Percentiles rank a stretch among this genome's conserved stretches.
These are phyloP conservation scores for Yamadazyma triangularis DNA, from an alignment of 1,139 yeast genomes.

Conservation along the genomic window DNA sequence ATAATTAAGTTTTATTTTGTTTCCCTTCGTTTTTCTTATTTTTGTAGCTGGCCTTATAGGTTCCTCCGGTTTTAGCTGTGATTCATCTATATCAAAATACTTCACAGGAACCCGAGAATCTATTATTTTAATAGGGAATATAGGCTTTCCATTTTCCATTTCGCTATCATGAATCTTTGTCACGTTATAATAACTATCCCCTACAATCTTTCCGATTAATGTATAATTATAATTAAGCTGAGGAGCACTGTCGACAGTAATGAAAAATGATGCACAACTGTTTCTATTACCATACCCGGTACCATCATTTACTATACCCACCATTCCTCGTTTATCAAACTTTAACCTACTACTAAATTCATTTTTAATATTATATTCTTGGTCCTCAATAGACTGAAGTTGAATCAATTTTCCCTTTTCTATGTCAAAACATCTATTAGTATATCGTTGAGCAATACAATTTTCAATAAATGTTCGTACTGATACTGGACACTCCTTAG, in stretches of 20 bases:
- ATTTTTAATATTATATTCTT: constrained; percentile 15
- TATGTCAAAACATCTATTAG: constrained; percentile 18
- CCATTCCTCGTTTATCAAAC: constrained; percentile 50
- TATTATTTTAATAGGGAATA: constrained; percentile 21
- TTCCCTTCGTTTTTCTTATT: constrained; percentile 15
- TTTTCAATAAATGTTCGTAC: constrained; percentile 45
- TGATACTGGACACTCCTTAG: constrained; percentile 60
- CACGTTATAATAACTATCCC: constrained; percentile 54
- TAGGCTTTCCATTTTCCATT: constrained; percentile 20
- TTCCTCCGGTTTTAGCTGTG: constrained; percentile 17
- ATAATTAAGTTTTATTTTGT: constrained; percentile 14
- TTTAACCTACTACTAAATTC: constrained; percentile 56
- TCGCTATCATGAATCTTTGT: constrained; percentile 51
- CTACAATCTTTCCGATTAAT: constrained; percentile 60
- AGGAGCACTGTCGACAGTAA: constrained; percentile 46
- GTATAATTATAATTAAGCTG: constrained; percentile 46
- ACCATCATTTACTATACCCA: constrained; percentile 39
- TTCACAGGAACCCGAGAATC: constrained; percentile 33
- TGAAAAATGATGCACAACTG: constrained; percentile 39
- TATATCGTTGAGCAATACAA: constrained; percentile 42
- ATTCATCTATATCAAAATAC: constrained; percentile 10
- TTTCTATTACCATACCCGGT: neutral
- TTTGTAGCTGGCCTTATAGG: constrained; percentile 17
- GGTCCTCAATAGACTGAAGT: neutral
- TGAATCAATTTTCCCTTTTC: neutral